Percentiles rank a stretch among this genome's conserved stretches.
Conservation (phyloP, 1,139 yeast species). For the Pichia sp. region DNA sequence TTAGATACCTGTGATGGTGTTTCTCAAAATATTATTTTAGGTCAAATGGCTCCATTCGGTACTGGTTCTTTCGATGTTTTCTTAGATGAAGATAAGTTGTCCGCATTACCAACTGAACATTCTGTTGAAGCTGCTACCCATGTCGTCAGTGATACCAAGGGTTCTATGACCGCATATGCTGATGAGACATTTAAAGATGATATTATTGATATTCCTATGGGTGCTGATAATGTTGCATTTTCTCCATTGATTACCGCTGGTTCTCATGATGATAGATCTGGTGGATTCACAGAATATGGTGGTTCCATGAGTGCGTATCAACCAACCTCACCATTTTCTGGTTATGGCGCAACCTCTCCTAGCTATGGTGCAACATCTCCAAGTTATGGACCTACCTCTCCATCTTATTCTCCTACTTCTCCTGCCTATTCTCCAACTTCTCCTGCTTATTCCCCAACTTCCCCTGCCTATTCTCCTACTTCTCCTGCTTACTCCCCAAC, state of each 20-base stretch:
- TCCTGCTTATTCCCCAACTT: constrained; percentile 52
- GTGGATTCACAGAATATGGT: constrained; percentile 92
- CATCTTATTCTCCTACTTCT: constrained; percentile 43
- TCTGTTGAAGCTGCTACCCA: constrained; percentile 31
- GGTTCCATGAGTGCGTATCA: constrained; percentile 47
- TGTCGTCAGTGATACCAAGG: constrained; percentile 41
- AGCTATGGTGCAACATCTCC: constrained; percentile 51
- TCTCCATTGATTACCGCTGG: constrained; percentile 85
- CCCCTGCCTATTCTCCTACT: constrained; percentile 53
- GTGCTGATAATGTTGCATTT: constrained; percentile 79
- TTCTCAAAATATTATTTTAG: constrained; percentile 94
- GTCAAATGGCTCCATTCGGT: constrained; percentile 98
- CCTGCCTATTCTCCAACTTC: constrained; percentile 38
- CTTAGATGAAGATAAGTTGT: constrained; percentile 86
- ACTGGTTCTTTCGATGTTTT: constrained; percentile 97
- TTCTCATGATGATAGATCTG: constrained; percentile 61
- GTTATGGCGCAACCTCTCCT: constrained; percentile 56
- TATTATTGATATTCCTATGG: constrained; percentile 63
- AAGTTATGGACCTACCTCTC: constrained; percentile 44
- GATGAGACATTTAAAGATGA: constrained; percentile 70
- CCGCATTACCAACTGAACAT: constrained; percentile 51
- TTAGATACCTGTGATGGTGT: constrained; percentile 98
- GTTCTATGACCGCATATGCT: constrained; percentile 94
- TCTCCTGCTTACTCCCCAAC: constrained; percentile 60
- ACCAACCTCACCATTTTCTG: constrained; percentile 55